Base-by-base conservation (phyloP, 306 rosid genomes). In the Begonia masoniana region DNA sequence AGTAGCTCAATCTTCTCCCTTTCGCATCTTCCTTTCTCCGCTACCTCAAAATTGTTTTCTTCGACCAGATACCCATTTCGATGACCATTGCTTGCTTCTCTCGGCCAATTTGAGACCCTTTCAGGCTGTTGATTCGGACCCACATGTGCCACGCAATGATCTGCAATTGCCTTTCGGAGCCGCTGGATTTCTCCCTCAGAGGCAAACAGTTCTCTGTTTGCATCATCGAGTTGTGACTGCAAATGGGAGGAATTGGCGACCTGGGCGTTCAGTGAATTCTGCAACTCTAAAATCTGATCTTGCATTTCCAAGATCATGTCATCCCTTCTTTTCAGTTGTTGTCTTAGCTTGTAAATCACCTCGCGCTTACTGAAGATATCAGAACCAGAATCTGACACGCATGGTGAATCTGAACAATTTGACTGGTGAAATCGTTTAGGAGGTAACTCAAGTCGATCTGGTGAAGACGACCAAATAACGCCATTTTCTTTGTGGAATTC, bases 231-330 rank as follows among this genome's bases (percentile, higher is more conserved):
- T 68, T 78, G 96, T 31, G 82, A 56, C 65, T 85, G 95, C 78
- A 85, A 67, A 75, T 85, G 83, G 50, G 91, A 67, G 49, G 96
- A 85, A 63, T 69, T 83, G 54, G 77, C 75, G 26, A 78, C 50
- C 65, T 83, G 95, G 39, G 80, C 74, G 63, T 78, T 76, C 35
- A 89, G 80, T 15, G 94, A 78, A 47, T 68, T 82, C 78, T 75
- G 88, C 75, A 91, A 59, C 62, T 78, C 94, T 55, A 71, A 78
- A 57, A 89, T 82, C 79, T 85, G 97, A 69, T 89, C 95, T 76
- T 89, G 95, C 97, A 89, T 89, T 75, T 89, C 97, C 50, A 91
- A 57, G 60, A 91, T 76, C 97, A 91, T 85, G 8, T 85, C 96
- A 55, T 91, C 96, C 69, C 97, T 80, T 65, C 94, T 76, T 84